These are phyloP conservation scores for Teratosphaeria gauchensis DNA, from an alignment of 2,329 filamentous ascomycete genomes.

Conservation along the genomic window DNA sequence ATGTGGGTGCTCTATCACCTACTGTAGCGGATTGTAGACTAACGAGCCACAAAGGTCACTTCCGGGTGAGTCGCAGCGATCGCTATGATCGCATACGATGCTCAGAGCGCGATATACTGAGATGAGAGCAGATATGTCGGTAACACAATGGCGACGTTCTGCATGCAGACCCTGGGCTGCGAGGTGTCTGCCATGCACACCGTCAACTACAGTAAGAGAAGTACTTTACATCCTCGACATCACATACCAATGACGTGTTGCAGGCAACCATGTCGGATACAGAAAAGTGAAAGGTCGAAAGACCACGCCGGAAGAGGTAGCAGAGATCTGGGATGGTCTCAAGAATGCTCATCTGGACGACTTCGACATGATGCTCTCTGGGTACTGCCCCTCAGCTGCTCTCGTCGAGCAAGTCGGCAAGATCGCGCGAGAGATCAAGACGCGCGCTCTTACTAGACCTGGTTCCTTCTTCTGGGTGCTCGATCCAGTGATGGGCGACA, in stretches of 20 bases:
- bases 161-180: slow-evolving; percentile 85
- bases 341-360: slow-evolving; percentile 74
- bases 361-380: slow-evolving; percentile 91
- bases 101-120: slow-evolving; percentile 1
- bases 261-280: slow-evolving; percentile 94
- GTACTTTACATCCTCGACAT: background rate
- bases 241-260: slow-evolving; percentile 1
- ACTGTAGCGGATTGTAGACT: slow-evolving; percentile 10
- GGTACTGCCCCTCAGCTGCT: slow-evolving; percentile 82
- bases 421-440: slow-evolving; percentile 72
- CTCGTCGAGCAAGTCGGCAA: slow-evolving; percentile 74
- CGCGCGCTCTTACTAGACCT: slow-evolving; percentile 50
- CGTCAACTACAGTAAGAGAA: slow-evolving; percentile 75
- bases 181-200: slow-evolving; percentile 93
- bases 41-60: slow-evolving; percentile 47
- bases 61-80: slow-evolving; percentile 52
- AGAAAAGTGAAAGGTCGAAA: slow-evolving; percentile 76
- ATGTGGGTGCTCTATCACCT: slow-evolving; percentile 56
- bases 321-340: slow-evolving; percentile 74
- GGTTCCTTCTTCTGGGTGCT: slow-evolving; percentile 93
- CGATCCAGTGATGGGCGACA: slow-evolving; percentile 97
- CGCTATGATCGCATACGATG: background rate
- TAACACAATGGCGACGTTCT: slow-evolving; percentile 93
- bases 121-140: slow-evolving; percentile 68
- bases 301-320: slow-evolving; percentile 71